phyloP scores from a whole-genome alignment of 129 eudicot genomes.

The Heracleum sosnowskyi region DNA sequence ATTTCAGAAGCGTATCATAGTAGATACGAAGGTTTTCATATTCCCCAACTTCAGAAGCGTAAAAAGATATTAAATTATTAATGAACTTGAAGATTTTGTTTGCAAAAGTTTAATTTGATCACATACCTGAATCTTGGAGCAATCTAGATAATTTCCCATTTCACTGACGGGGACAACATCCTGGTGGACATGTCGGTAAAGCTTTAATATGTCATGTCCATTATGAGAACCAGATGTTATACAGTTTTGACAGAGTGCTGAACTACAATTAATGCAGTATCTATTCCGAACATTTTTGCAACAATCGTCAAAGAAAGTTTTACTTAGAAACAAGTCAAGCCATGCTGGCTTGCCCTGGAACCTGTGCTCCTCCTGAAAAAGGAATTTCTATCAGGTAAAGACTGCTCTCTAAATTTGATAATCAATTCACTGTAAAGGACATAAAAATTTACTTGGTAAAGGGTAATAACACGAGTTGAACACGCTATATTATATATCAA shows the following conservation, averaged over 20 bases:
- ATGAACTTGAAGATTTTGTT: neutral
- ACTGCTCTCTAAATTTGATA: neutral
- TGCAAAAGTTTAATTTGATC: neutral
- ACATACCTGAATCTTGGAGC: slow-evolving; percentile 55
- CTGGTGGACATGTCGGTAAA: slow-evolving; percentile 49
- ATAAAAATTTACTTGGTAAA: neutral
- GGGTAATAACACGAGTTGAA: neutral
- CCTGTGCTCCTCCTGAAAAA: neutral
- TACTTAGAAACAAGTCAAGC: slow-evolving; percentile 22
- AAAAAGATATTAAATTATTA: neutral
- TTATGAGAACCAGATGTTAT: slow-evolving; percentile 28
- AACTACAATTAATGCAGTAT: slow-evolving; percentile 51
- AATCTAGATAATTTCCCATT: slow-evolving; percentile 33
- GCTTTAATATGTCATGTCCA: slow-evolving; percentile 31
- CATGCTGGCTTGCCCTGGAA: slow-evolving; percentile 12
- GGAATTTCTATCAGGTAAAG: neutral
- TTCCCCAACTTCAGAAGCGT: neutral
- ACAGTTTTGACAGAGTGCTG: slow-evolving; percentile 43
- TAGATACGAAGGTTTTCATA: neutral
- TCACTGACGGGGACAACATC: slow-evolving; percentile 43
- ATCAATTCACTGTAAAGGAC: no score
- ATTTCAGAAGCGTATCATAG: neutral
- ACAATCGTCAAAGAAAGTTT: slow-evolving; percentile 42
- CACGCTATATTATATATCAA: no score
- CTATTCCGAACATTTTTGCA: slow-evolving; percentile 24